These are phyloP conservation scores for Diaporthe capsici DNA, from an alignment of 2,329 filamentous ascomycete genomes.

Conservation along the genomic window DNA sequence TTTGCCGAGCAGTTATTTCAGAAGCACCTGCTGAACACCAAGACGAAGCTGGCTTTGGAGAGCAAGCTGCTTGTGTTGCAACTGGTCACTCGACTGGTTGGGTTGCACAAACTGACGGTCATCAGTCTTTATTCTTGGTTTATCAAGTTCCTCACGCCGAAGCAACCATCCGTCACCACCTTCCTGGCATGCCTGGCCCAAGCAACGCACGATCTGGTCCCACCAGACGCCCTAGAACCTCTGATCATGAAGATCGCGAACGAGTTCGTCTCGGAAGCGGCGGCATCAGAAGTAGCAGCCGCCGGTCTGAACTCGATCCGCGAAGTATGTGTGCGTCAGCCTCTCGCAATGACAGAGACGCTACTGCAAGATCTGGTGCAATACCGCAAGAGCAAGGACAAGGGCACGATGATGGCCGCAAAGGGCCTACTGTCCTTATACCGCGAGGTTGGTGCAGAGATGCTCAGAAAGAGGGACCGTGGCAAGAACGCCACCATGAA, in stretches of 20 bases:
- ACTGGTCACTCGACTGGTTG: conserved; percentile 90
- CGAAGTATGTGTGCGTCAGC: conserved; percentile 92
- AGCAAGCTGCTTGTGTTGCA: conserved; percentile 92
- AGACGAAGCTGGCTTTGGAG: conserved; percentile 87
- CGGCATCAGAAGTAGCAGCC: conserved; percentile 89
- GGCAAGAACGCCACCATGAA: conserved; percentile 92
- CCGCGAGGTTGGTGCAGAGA: conserved; percentile 89
- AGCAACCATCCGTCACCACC: conserved; percentile 90
- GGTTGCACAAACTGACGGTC: conserved; percentile 91
- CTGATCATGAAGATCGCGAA: conserved; percentile 96
- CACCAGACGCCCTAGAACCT: conserved; percentile 92
- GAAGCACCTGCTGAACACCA: conserved; percentile 90
- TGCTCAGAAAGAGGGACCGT: conserved; percentile 90
- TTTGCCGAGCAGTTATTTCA: conserved; percentile 92
- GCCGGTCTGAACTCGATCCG: conserved; percentile 95
- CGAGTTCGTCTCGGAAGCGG: conserved; percentile 96
- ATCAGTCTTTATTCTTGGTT: conserved; percentile 97
- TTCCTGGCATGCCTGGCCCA: conserved; percentile 95
- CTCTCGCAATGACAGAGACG: conserved; percentile 95
- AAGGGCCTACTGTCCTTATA: conserved; percentile 93
- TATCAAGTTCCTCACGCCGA: conserved; percentile 89
- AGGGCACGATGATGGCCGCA: conserved; percentile 98
- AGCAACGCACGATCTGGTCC: conserved; percentile 90
- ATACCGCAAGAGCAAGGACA: conserved; percentile 98
- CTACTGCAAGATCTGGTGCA: conserved; percentile 95